These are phyloP conservation scores for Sonneratia alba DNA, from an alignment of 345 rosid species.

Conservation along the genomic window DNA sequence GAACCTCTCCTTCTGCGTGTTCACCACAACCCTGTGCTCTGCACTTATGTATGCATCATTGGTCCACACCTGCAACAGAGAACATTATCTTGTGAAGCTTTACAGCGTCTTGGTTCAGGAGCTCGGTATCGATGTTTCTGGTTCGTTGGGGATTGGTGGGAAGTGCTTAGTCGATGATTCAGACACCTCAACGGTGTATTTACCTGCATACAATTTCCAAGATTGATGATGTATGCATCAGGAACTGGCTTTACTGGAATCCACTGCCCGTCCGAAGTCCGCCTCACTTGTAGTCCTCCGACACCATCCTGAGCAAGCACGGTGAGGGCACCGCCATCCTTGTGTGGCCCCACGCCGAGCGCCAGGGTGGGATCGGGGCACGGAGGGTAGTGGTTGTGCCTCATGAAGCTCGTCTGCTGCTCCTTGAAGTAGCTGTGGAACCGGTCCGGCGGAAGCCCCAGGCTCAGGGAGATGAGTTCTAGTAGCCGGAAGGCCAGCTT, in stretches of 20 bases:
- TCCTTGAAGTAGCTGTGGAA: constrained; percentile 49
- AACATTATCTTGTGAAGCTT: no score
- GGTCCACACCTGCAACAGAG: constrained; percentile 34
- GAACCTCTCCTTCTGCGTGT: constrained; percentile 34
- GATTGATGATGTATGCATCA: constrained; percentile 58
- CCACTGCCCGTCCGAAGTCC: constrained; percentile 75
- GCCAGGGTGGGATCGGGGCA: constrained; percentile 77
- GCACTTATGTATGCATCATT: constrained; percentile 40
- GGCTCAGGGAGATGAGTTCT: constrained; percentile 57
- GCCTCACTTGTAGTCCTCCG: constrained; percentile 65
- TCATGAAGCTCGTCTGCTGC: constrained; percentile 49
- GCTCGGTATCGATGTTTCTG: no score
- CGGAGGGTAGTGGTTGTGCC: constrained; percentile 73
- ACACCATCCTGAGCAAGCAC: constrained; percentile 70
- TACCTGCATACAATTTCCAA: constrained; percentile 46
- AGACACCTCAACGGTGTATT: no score
- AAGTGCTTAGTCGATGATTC: no score
- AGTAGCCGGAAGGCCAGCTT: constrained; percentile 50
- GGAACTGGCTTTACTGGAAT: constrained; percentile 40
- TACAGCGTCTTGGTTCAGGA: no score
- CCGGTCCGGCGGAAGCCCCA: constrained; percentile 46
- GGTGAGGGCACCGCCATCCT: constrained; percentile 69
- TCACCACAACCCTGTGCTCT: constrained; percentile 41
- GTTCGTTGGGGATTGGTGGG: no score
- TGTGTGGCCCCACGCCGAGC: constrained; percentile 81